Percentiles rank a stretch among this genome's conserved stretches.
Evolutionary conservation across 352 stramenopile genomes (phyloP).

Genomic region (Globisporangium splendens): DNA sequence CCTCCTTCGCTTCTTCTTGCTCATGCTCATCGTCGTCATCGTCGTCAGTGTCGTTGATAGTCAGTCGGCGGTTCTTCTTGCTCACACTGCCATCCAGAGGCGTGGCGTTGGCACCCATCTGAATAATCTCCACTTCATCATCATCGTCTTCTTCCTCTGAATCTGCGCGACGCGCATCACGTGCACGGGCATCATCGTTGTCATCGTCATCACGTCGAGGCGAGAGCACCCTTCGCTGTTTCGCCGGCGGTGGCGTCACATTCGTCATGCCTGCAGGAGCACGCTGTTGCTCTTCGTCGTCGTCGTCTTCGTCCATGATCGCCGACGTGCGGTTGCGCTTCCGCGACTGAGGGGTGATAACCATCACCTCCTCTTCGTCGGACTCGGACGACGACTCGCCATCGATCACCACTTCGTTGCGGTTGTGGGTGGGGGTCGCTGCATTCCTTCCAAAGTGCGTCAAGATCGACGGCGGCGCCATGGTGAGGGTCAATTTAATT

Average conservation of each 20-base stretch:
- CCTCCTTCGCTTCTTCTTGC: not conserved
- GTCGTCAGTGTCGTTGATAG: constrained; percentile 65
- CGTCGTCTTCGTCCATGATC: constrained; percentile 55
- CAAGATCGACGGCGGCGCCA: not conserved
- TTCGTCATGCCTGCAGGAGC: not conserved
- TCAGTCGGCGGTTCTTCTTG: constrained; percentile 27
- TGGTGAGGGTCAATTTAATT: no score
- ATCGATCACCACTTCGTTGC: constrained; percentile 71
- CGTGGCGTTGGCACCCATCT: constrained; percentile 20
- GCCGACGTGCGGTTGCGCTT: constrained; percentile 57
- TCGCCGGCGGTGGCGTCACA: not conserved
- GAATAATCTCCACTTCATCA: constrained; percentile 56
- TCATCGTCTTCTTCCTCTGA: constrained; percentile 33
- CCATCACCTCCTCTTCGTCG: constrained; percentile 49
- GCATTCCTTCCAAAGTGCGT: not conserved
- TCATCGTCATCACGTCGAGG: not conserved
- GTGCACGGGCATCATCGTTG: not conserved
- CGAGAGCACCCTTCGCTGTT: constrained; percentile 2
- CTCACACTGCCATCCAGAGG: constrained; percentile 20
- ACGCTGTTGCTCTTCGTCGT: constrained; percentile 10
- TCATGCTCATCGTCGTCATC: constrained; percentile 15
- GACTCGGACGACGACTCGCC: constrained; percentile 54
- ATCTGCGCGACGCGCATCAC: not conserved
- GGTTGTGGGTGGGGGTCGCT: not conserved
- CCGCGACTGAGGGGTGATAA: constrained; percentile 55